Evolutionary conservation across 768 basidiomycete genomes (phyloP).

Genomic region (Pleurotus ostreatus): DNA sequence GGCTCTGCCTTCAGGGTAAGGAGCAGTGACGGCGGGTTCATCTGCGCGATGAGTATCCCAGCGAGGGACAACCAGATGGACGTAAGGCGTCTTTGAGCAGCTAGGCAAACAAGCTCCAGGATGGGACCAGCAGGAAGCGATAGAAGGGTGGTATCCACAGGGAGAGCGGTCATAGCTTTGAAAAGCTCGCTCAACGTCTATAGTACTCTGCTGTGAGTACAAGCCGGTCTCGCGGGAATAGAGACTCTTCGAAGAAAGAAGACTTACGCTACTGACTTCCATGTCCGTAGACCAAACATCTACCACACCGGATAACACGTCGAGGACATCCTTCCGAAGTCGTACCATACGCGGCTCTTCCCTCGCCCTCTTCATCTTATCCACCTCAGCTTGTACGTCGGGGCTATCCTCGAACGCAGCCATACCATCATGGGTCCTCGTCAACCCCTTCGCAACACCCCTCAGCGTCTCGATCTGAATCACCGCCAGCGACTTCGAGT

Average conservation of each 20-base stretch:
- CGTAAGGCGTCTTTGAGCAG: conserved; percentile 66
- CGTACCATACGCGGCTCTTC: conserved; percentile 59
- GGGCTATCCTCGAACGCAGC: conserved; percentile 54
- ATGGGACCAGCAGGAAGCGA: conserved; percentile 81
- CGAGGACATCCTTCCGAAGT: conserved; percentile 64
- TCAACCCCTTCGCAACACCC: conserved; percentile 85
- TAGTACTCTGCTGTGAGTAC: not conserved
- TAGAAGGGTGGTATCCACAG: conserved; percentile 71
- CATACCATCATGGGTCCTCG: conserved; percentile 68
- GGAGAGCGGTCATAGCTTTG: conserved; percentile 81
- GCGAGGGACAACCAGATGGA: conserved; percentile 85
- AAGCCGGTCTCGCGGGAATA: not conserved
- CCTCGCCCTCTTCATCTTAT: conserved; percentile 55
- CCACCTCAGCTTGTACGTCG: conserved; percentile 46
- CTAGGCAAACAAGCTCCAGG: conserved; percentile 72
- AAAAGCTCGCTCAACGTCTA: conserved; percentile 81
- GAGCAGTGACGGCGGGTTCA: conserved; percentile 66
- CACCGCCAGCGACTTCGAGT: conserved; percentile 61
- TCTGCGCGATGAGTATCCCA: conserved; percentile 73
- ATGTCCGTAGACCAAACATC: conserved; percentile 80
- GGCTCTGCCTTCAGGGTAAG: conserved; percentile 48
- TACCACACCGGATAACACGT: conserved; percentile 54
- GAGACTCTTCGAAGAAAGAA: not conserved
- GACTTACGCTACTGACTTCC: conserved; percentile 69
- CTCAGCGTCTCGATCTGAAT: conserved; percentile 77